These are phyloP conservation scores for Metschnikowia peoriensis DNA, from an alignment of 805 yeast species.

Conservation along the genomic window DNA sequence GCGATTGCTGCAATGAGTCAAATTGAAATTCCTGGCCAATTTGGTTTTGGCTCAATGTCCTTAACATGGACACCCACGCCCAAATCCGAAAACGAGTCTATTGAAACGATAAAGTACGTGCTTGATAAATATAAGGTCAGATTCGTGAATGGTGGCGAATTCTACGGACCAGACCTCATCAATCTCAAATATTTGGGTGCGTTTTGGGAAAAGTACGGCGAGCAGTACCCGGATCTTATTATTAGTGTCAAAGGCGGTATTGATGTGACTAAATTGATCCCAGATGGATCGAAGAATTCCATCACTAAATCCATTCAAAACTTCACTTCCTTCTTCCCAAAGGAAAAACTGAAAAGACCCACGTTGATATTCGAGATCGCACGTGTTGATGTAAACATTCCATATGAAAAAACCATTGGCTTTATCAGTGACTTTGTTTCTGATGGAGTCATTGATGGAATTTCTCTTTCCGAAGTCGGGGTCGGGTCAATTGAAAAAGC, in stretches of 20 bases:
- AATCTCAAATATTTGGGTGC: slow-evolving; percentile 57
- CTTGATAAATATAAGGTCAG: slow-evolving; percentile 47
- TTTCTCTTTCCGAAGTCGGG: slow-evolving; percentile 73
- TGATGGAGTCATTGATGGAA: slow-evolving; percentile 63
- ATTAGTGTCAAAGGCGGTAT: slow-evolving; percentile 70
- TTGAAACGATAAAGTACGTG: slow-evolving; percentile 46
- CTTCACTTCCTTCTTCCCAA: slow-evolving; percentile 30
- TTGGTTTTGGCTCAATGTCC: slow-evolving; percentile 82
- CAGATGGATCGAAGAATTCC: slow-evolving; percentile 51
- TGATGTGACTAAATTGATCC: slow-evolving; percentile 34
- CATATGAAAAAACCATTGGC: slow-evolving; percentile 58
- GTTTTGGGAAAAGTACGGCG: slow-evolving; percentile 61
- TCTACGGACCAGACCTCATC: slow-evolving; percentile 56
- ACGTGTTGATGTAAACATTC: slow-evolving; percentile 57
- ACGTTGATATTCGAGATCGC: slow-evolving; percentile 60
- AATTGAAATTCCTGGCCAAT: slow-evolving; percentile 24
- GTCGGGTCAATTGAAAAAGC: slow-evolving; percentile 63
- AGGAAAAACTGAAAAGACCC: slow-evolving; percentile 29
- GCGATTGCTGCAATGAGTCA: slow-evolving; percentile 1
- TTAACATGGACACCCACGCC: slow-evolving; percentile 69
- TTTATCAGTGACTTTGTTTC: slow-evolving; percentile 59
- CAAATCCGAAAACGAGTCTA: slow-evolving; percentile 50
- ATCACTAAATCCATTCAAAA: slow-evolving; percentile 49
- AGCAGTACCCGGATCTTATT: slow-evolving; percentile 49
- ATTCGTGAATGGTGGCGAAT: slow-evolving; percentile 73